Evolutionary conservation across 345 rosid species (phyloP), one percentile per base, ranked within the genome.

Genomic region (Dipteronia dyeriana): DNA sequence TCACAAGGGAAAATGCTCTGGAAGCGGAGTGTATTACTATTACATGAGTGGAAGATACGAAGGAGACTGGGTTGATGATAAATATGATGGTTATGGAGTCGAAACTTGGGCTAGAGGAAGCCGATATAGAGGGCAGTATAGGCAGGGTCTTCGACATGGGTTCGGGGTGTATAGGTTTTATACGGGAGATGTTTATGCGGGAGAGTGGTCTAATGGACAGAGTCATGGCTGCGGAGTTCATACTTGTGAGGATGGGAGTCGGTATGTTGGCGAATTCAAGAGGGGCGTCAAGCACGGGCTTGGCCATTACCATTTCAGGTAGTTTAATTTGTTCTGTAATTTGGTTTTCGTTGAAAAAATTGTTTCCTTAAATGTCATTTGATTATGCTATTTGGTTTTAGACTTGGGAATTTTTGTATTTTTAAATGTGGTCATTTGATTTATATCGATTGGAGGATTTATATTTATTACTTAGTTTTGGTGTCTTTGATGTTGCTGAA

Each of bases 31-130:
- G 17, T 93, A 95, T 81, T 89, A 92, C 80, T 93, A 95, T 82
- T 92, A 85, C 84, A 84, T 95, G 98, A 95, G 94, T 75, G 99
- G 98, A 61, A 86, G 94, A 75, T 95, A 81, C 26, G 97, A 93
- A 77, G 99, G 98, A 17, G 97, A 93, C 70, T 95, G 99, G 99
- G 85, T 93, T 49, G 98, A 95, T 45, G 98, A 92, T 16, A 93
- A 92, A 81, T 95, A 95, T 74, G 92, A 95, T 74, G 99, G 98
- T 4, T 86, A 82, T 74, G 99, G 99, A 25, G 97, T 95, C 8
- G 98, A 95, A 82, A 95, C 98, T 0, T 95, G 98, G 99, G 97
- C 99, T 0, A 85, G 93, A 80, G 98, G 99, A 25, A 95, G 99
- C 81, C 91, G 97, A 38, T 95, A 88, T 75, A 83, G 95, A 39